These are phyloP conservation scores for Eudorina sp. DNA, from an alignment of 139 green algal genomes.

Conservation along the genomic window DNA sequence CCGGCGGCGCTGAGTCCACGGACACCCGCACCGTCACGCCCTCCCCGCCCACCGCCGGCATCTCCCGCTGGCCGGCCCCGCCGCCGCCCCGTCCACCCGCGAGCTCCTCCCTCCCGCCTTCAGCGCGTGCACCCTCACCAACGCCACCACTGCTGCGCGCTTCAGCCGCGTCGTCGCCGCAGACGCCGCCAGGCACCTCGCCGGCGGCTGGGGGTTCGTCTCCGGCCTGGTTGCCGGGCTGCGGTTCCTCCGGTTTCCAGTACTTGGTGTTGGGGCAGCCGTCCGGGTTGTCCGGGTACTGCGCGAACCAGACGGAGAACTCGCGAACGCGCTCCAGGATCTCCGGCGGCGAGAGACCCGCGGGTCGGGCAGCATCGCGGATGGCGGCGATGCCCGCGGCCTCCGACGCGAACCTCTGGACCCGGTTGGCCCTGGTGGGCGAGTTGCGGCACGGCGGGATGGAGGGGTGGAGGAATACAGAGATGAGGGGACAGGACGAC, in stretches of 20 bases:
- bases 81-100: neutral
- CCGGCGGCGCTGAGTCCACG: no score
- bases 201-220: neutral
- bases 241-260: constrained; percentile 4
- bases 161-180: neutral
- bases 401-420: constrained; percentile 3
- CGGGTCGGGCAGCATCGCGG: constrained; percentile 3
- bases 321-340: neutral
- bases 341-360: neutral
- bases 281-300: constrained; percentile 28
- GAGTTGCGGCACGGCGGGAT: no score
- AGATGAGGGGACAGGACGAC: no score
- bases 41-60: neutral
- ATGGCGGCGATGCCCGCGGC: neutral
- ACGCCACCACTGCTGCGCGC: neutral
- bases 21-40: neutral
- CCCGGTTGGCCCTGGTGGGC: constrained; percentile 17
- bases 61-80: no score
- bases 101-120: neutral
- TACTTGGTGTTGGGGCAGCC: constrained; percentile 21
- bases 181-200: no score
- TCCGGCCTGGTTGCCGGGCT: neutral
- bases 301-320: constrained; percentile 38
- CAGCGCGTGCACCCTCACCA: neutral
- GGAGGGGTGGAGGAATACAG: no score